Evolutionary conservation across 768 basidiomycete species (phyloP).

Genomic region (Daedaleopsis sinensis): DNA sequence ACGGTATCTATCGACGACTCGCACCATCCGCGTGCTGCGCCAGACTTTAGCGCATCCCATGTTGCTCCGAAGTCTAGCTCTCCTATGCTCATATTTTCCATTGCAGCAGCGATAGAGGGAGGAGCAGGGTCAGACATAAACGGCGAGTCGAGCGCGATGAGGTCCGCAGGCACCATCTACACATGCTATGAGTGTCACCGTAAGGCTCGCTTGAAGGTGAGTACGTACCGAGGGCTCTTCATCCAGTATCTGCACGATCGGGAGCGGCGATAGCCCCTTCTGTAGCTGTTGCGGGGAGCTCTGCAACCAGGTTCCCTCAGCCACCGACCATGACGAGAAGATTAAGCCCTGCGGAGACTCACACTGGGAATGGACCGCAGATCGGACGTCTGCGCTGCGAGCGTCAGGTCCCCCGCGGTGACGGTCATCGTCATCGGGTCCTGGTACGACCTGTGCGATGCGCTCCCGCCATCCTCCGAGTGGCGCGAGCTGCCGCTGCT

Average conservation of each 20-base stretch:
- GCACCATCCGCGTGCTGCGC: constrained; percentile 66
- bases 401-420: constrained; percentile 49
- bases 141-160: constrained; percentile 77
- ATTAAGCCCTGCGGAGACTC: neutral
- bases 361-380: constrained; percentile 34
- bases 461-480: constrained; percentile 36
- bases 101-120: constrained; percentile 2
- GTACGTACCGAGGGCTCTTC: constrained; percentile 21
- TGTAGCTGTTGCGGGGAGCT: constrained; percentile 10
- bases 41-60: constrained; percentile 58
- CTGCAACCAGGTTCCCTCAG: constrained; percentile 5
- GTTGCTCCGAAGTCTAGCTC: constrained; percentile 51
- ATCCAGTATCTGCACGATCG: constrained; percentile 19
- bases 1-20: constrained; percentile 56
- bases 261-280: constrained; percentile 9
- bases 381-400: constrained; percentile 39
- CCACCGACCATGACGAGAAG: constrained; percentile 5
- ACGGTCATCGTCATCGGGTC: constrained; percentile 32
- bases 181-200: neutral
- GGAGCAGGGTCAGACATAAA: constrained; percentile 53
- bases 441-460: constrained; percentile 26
- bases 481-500: constrained; percentile 41
- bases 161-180: constrained; percentile 43
- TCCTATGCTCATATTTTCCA: constrained; percentile 7
- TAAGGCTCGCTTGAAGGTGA: neutral